Evolutionary conservation across 139 green algal species (phyloP).

Genomic region (Chlorella sp.): DNA sequence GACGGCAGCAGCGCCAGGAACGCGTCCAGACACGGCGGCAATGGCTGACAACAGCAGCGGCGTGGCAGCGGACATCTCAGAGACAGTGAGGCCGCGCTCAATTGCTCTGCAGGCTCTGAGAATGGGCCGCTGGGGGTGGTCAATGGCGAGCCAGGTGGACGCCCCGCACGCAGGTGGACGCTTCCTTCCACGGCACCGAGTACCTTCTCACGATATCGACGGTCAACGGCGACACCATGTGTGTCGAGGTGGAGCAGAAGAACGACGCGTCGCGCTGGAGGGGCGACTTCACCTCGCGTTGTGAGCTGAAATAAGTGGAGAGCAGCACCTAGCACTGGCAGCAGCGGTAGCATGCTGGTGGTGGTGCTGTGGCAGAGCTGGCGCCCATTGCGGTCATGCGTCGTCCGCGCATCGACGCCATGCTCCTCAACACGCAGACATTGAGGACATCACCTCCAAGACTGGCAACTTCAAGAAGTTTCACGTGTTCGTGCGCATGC

Average conservation of each 20-base stretch:
- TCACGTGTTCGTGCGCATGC: constrained; percentile 79
- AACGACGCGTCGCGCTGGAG: constrained; percentile 55
- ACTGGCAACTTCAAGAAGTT: constrained; percentile 88
- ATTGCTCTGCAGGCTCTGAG: neutral
- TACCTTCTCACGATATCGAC: constrained; percentile 44
- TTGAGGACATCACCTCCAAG: constrained; percentile 88
- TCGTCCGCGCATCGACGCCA: neutral
- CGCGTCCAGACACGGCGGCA: neutral
- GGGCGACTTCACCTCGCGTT: constrained; percentile 62
- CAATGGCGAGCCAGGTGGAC: neutral
- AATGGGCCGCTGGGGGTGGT: neutral
- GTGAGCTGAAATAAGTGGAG: constrained; percentile 32
- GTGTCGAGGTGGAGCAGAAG: constrained; percentile 62
- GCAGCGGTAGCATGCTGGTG: neutral
- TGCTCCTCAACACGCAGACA: constrained; percentile 54
- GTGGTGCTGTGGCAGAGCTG: too few species aligned
- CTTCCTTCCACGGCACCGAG: constrained; percentile 34
- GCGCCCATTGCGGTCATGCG: too few species aligned
- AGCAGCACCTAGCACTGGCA: neutral
- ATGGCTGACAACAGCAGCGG: neutral
- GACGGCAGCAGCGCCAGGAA: too few species aligned
- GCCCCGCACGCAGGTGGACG: constrained; percentile 30
- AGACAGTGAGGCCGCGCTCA: neutral
- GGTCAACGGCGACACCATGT: constrained; percentile 43
- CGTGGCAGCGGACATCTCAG: neutral